A percentile compares a stretch with the other conserved stretches of the same genome.
Conservation (phyloP, 129 eudicot genomes). For the Pseudognaphalium luteoalbum region DNA sequence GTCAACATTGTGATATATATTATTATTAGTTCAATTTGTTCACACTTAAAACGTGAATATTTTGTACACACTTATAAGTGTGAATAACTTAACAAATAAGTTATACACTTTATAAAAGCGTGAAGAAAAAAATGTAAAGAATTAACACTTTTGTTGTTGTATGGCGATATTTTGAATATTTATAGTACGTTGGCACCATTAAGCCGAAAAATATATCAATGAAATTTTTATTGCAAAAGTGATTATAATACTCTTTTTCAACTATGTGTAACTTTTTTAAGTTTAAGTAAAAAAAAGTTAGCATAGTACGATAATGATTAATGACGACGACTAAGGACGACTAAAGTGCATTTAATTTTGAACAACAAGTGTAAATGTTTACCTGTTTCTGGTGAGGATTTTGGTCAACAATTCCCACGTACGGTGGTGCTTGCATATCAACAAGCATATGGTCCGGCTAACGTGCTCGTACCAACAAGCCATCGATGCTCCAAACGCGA, state of each 20-base stretch:
- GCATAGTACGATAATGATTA: not conserved
- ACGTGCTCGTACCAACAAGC: slow-evolving; percentile 98
- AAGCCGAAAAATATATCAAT: not conserved
- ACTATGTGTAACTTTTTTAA: not conserved
- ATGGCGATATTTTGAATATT: too few relatives aligned
- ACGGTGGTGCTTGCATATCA: slow-evolving; percentile 82
- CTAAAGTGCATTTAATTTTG: slow-evolving; percentile 15
- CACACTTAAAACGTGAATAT: too few relatives aligned
- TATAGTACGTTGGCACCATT: not conserved
- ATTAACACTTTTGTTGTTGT: too few relatives aligned
- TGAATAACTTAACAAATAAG: too few relatives aligned
- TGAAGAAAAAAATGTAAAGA: too few relatives aligned
- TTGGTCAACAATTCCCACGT: slow-evolving; percentile 81
- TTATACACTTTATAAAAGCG: too few relatives aligned
- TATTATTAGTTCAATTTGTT: too few relatives aligned
- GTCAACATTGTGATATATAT: too few relatives aligned
- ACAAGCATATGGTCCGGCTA: slow-evolving; percentile 73
- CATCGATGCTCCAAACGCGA: slow-evolving; percentile 80
- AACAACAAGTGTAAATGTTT: slow-evolving; percentile 18
- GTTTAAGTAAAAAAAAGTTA: not conserved
- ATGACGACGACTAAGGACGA: not conserved
- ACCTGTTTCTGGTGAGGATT: slow-evolving; percentile 89
- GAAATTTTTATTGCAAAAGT: too few relatives aligned
- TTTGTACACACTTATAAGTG: too few relatives aligned
- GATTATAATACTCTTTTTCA: not conserved